Base-by-base conservation (phyloP, 1,284 basidiomycete species). In the Boletus semigastroideus region DNA sequence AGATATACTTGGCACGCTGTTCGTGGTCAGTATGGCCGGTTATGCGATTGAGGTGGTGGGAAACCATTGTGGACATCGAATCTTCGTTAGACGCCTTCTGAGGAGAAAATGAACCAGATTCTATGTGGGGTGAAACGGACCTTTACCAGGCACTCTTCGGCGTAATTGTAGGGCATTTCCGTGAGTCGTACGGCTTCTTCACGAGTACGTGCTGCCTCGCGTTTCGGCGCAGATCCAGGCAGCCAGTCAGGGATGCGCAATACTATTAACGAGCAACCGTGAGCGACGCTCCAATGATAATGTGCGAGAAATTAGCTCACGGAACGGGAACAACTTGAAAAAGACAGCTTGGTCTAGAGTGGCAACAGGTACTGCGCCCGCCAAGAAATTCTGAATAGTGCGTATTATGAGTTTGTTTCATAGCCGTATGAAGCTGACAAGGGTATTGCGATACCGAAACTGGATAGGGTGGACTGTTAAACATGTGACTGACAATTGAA, bases 211-310 rank as follows among this genome's bases (percentile, higher is more conserved):
- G 46, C 46, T 11, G 59, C 57, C n/a, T 51, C 49, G 9, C 46
- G 45, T 38, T 55, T 60, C 12, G 58, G 16, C 17, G 48, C 53
- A 6, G 60, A 53, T 1, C 62, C 62, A 0, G 64, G 62, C 25
- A 52, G 34, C 62, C 64, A 63, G 22, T 61, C 52, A 16, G 62
- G 62, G 12, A 63, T 27, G 10, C 44, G 19, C 4, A 66, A 33
- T 7, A 63, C 62, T 61, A 37, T 55, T 20, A 6, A 36, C 3
- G 25, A 16, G 19, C n/a, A 4, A 39, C 37, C 14, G 19, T 39
- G 12, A 14, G 3, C 13, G 20, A 20, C 37, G 20, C 13, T 25
- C 31, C 31, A 12, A 5, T 2, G 31, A 13, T 7, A 33, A 2
- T 33, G 13, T 36, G 16, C 6, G n/a, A 9, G 17, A 13, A 6